Evolutionary conservation across 1,284 basidiomycete genomes (phyloP).

Genomic region (Leccinum ponderosum): DNA sequence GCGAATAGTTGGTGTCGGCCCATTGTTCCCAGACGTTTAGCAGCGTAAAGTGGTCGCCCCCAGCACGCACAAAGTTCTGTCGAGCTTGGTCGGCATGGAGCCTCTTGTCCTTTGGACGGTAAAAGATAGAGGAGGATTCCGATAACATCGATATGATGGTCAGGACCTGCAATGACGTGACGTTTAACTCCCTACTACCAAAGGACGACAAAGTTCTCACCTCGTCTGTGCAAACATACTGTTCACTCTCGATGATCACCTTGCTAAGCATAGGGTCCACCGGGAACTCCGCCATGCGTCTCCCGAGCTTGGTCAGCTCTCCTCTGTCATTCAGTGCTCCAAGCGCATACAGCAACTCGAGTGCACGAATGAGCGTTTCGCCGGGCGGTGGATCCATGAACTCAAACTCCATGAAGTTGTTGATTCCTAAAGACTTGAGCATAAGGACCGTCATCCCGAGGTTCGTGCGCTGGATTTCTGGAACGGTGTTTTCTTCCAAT

Average conservation of each 20-base stretch:
- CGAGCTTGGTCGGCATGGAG: constrained; percentile 95
- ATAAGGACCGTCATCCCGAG: constrained; percentile 95
- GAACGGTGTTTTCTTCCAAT: constrained; percentile 94
- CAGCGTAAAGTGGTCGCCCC: constrained; percentile 98
- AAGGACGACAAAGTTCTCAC: constrained; percentile 40
- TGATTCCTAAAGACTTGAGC: constrained; percentile 95
- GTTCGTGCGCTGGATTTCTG: constrained; percentile 98
- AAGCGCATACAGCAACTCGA: constrained; percentile 93
- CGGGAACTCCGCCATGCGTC: constrained; percentile 98
- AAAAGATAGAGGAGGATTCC: constrained; percentile 94
- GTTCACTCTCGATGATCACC: constrained; percentile 93
- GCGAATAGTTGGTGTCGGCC: constrained; percentile 95
- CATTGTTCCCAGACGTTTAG: constrained; percentile 99
- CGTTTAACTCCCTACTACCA: background rate
- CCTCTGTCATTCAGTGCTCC: constrained; percentile 96
- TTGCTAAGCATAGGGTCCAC: constrained; percentile 98
- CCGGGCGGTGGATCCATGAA: constrained; percentile 99
- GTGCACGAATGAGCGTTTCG: constrained; percentile 86
- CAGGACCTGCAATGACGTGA: constrained; percentile 58
- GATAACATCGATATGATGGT: constrained; percentile 98
- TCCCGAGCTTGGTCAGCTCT: constrained; percentile 93
- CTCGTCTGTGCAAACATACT: constrained; percentile 96
- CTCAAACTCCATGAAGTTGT: constrained; percentile 97
- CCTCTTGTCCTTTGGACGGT: constrained; percentile 97
- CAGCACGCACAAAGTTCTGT: constrained; percentile 92